phyloP scores from a whole-genome alignment of 1,284 basidiomycete genomes.

The Boletus semigastroideus region DNA sequence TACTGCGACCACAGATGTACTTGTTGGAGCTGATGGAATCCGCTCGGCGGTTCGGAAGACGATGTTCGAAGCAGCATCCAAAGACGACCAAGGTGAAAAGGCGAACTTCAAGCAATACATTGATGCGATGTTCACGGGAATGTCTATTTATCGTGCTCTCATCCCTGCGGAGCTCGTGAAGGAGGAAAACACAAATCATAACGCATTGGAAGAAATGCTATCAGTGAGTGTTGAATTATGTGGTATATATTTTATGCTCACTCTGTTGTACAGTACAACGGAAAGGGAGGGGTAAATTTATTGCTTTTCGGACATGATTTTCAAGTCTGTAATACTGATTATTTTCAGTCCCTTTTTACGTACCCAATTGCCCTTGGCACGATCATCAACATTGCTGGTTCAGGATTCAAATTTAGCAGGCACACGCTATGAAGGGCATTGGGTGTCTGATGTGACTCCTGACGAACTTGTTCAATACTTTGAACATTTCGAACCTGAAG shows the following conservation, averaged over 20 bases:
- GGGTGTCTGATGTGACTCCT: slow-evolving; percentile 33
- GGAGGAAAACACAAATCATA: slow-evolving; percentile 6
- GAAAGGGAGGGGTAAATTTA: slow-evolving; percentile 14
- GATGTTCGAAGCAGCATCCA: slow-evolving; percentile 17
- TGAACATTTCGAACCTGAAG: slow-evolving; percentile 44
- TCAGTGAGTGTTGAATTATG: slow-evolving; percentile 9
- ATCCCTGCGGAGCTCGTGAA: slow-evolving; percentile 16
- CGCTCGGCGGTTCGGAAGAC: slow-evolving; percentile 22
- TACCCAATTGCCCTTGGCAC: slow-evolving; percentile 45
- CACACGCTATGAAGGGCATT: slow-evolving; percentile 36
- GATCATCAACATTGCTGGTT: slow-evolving; percentile 41
- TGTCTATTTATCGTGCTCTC: slow-evolving; percentile 16
- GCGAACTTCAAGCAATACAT: slow-evolving; percentile 14
- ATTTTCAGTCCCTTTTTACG: slow-evolving; percentile 38
- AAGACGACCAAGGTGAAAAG: background rate
- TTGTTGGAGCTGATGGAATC: slow-evolving; percentile 21
- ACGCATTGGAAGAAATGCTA: slow-evolving; percentile 2
- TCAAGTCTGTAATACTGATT: background rate
- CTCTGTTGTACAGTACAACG: slow-evolving; percentile 6
- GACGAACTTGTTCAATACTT: slow-evolving; percentile 34
- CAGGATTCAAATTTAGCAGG: slow-evolving; percentile 37
- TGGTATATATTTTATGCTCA: background rate
- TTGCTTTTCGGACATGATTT: background rate
- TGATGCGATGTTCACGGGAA: slow-evolving; percentile 22
- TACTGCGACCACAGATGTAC: slow-evolving; percentile 16